These are phyloP conservation scores for Phylloboletellus chloephorus DNA, from an alignment of 1,284 basidiomycete genomes.

Conservation along the genomic window DNA sequence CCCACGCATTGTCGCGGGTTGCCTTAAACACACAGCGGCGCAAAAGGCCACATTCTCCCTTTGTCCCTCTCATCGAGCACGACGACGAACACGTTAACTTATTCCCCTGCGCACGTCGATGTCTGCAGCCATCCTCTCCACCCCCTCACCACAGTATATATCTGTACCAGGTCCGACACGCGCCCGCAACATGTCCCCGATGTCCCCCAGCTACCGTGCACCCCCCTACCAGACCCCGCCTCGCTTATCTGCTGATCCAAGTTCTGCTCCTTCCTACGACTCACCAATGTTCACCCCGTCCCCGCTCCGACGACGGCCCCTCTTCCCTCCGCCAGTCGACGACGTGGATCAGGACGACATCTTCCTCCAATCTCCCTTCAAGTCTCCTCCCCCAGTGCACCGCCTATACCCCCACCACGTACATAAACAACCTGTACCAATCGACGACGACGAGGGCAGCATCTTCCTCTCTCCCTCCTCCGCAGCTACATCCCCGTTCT, in stretches of 20 bases:
- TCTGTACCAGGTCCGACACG: conserved; percentile 34
- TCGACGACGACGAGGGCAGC: conserved; percentile 52
- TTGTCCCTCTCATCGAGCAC: conserved; percentile 20
- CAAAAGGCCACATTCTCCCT: no score
- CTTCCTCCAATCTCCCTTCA: conserved; percentile 52
- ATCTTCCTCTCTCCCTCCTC: conserved; percentile 49
- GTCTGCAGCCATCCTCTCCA: conserved; percentile 35
- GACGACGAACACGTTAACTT: conserved; percentile 19
- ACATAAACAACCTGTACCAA: conserved; percentile 41
- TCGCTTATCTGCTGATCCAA: conserved; percentile 23
- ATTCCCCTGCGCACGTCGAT: conserved; percentile 23
- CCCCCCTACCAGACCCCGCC: conserved; percentile 37
- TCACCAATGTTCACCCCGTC: conserved; percentile 61
- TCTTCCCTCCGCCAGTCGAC: conserved; percentile 34
- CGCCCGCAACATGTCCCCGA: conserved; percentile 41
- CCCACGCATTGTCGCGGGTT: conserved; percentile 27
- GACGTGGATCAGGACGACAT: conserved; percentile 42
- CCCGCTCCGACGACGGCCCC: conserved; percentile 44
- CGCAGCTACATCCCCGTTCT: conserved; percentile 34
- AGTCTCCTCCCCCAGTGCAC: conserved; percentile 40
- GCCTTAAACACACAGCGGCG: conserved; percentile 29
- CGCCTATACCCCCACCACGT: conserved; percentile 31
- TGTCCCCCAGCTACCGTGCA: conserved; percentile 44
- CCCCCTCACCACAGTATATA: conserved; percentile 34
- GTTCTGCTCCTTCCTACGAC: conserved; percentile 36